These are phyloP conservation scores for Agarophyton chilense DNA, from an alignment of 23 red algal species.

Conservation along the genomic window DNA sequence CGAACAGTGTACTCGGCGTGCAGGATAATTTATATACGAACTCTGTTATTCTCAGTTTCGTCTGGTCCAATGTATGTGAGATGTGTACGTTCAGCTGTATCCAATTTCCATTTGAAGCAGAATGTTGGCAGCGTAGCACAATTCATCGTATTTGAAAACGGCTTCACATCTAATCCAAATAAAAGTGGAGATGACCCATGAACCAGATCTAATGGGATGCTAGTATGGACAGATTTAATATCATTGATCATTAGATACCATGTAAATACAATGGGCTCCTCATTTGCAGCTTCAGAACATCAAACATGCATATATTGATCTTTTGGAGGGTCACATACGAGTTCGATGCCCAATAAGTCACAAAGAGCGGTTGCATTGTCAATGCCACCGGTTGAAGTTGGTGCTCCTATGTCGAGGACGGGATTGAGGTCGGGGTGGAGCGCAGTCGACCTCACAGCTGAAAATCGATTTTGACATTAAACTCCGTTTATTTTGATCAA, in stretches of 20 bases:
- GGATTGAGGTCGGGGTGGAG: constrained; percentile 15
- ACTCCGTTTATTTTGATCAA: neutral
- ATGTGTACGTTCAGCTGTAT: neutral
- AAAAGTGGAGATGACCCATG: constrained; percentile 21
- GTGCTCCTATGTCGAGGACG: constrained; percentile 30
- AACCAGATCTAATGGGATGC: constrained; percentile 33
- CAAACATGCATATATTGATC: constrained; percentile 13
- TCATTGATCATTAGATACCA: constrained; percentile 28
- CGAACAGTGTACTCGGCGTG: neutral
- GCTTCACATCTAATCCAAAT: constrained; percentile 28
- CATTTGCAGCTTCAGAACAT: neutral
- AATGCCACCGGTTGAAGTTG: constrained; percentile 30
- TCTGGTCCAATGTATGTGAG: constrained; percentile 30
- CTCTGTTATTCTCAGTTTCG: constrained; percentile 11
- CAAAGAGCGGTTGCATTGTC: constrained; percentile 22
- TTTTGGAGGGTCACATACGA: neutral
- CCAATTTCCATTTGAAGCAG: neutral
- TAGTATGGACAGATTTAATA: neutral
- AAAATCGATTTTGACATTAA: constrained; percentile 6
- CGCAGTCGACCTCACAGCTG: constrained; percentile 18
- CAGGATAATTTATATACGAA: constrained; percentile 12
- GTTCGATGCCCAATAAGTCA: constrained; percentile 1
- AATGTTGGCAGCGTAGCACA: neutral
- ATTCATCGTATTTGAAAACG: constrained; percentile 42
- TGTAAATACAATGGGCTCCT: constrained; percentile 7